These are phyloP conservation scores for Monilinia vaccinii-corymbosi DNA, from an alignment of 2,329 filamentous ascomycete species.

Conservation along the genomic window DNA sequence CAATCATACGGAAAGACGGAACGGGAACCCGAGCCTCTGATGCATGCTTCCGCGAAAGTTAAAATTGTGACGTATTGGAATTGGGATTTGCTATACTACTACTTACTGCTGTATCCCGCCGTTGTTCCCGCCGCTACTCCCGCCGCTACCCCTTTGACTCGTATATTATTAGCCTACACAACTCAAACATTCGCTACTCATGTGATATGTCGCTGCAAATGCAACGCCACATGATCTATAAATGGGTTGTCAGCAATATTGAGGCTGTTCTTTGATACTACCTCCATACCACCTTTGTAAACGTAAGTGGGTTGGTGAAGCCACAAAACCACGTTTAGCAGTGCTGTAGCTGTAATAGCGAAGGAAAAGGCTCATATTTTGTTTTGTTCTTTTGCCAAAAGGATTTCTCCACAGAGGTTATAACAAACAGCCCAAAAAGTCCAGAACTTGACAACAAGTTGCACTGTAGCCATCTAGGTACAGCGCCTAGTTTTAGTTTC, in stretches of 20 bases:
- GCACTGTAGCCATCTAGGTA: background rate
- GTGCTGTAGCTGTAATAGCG: no score
- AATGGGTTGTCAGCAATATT: background rate
- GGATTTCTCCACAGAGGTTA: background rate
- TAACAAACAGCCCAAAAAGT: no score
- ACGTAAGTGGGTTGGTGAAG: background rate
- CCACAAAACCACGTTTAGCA: no score
- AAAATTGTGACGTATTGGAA: background rate
- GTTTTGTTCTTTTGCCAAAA: background rate
- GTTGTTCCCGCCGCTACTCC: background rate
- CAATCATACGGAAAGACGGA: no score
- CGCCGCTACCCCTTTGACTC: background rate
- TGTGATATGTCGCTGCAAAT: background rate
- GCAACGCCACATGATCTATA: background rate
- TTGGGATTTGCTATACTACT: background rate
- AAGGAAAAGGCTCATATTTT: background rate
- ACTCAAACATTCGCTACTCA: background rate
- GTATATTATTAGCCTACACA: background rate
- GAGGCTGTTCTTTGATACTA: background rate
- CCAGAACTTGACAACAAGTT: background rate
- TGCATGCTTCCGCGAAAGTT: background rate
- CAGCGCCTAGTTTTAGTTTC: background rate
- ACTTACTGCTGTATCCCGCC: no score
- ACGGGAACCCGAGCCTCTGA: background rate
- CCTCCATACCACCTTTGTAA: no score